Evolutionary conservation across 2,329 filamentous ascomycete species (phyloP).

Genomic region (Cryoendolithus antarcticus): DNA sequence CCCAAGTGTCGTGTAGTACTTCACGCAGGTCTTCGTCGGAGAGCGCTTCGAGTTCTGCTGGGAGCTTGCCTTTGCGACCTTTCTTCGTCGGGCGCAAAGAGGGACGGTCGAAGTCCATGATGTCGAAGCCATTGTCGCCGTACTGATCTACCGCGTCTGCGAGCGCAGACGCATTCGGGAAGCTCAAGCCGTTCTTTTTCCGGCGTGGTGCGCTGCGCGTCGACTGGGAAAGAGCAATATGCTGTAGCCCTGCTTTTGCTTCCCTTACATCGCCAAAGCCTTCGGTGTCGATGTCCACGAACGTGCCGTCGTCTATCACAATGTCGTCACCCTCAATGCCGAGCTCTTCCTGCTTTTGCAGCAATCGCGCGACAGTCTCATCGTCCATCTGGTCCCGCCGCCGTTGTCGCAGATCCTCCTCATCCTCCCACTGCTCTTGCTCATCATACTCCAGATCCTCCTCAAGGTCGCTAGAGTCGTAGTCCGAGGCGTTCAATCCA

Average conservation of each 20-base stretch:
- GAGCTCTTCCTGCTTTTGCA: constrained; percentile 51
- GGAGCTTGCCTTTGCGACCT: constrained; percentile 39
- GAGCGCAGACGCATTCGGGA: constrained; percentile 43
- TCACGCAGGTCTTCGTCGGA: constrained; percentile 33
- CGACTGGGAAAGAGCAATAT: constrained; percentile 13
- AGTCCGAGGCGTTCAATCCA: constrained; percentile 28
- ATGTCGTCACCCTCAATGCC: constrained; percentile 49
- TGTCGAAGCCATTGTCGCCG: constrained; percentile 62
- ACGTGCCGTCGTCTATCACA: constrained; percentile 37
- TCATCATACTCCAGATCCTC: constrained; percentile 21
- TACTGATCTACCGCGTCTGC: constrained; percentile 49
- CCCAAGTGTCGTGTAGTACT: constrained; percentile 30
- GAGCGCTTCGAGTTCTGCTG: constrained; percentile 24
- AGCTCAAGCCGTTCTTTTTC: constrained; percentile 22
- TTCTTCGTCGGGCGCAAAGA: constrained; percentile 56
- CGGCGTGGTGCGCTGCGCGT: neutral
- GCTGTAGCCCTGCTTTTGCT: constrained; percentile 18
- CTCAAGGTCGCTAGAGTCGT: constrained; percentile 24
- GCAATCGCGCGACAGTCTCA: constrained; percentile 47
- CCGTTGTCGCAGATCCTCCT: constrained; percentile 29
- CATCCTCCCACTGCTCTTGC: constrained; percentile 25
- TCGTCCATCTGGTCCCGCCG: constrained; percentile 38
- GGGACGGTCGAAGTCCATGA: constrained; percentile 70
- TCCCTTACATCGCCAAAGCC: constrained; percentile 19
- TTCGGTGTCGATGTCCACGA: constrained; percentile 9